These are phyloP conservation scores for Przewalskia tangutica DNA, from an alignment of 257 asterid genomes.

Conservation along the genomic window DNA sequence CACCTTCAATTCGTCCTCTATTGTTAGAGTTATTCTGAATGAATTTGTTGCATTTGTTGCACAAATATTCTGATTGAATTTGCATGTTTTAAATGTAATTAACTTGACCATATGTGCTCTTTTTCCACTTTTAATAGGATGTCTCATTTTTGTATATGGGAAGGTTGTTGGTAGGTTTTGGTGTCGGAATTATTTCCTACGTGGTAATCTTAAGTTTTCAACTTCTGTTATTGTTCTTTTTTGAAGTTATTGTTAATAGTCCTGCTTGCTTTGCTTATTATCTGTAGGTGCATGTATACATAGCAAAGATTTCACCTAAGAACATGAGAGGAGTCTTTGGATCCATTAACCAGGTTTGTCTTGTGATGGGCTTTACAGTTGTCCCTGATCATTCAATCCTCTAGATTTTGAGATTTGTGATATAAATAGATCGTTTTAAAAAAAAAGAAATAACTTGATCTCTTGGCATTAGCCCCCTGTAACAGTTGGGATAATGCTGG, in stretches of 20 bases:
- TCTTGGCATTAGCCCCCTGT: constrained; percentile 46
- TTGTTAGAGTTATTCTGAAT: no score
- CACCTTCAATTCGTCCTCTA: no score
- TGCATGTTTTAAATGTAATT: neutral
- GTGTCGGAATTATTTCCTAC: constrained; percentile 86
- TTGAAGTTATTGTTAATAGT: neutral
- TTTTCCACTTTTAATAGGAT: constrained; percentile 31
- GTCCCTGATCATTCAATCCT: neutral
- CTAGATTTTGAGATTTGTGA: neutral
- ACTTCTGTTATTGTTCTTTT: neutral
- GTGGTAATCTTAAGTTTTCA: constrained; percentile 37
- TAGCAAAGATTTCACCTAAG: constrained; percentile 89
- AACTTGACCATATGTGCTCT: neutral
- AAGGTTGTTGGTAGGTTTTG: constrained; percentile 82
- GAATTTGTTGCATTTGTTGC: no score
- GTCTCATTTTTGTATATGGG: no score
- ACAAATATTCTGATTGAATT: neutral
- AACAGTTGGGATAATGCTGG: constrained; percentile 81
- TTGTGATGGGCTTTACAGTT: constrained; percentile 25
- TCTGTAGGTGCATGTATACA: constrained; percentile 74
- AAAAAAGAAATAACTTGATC: neutral
- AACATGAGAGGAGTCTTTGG: constrained; percentile 87
- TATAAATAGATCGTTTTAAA: neutral
- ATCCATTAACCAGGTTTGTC: constrained; percentile 68
- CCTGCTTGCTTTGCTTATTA: constrained; percentile 2